These are phyloP conservation scores for Magnaporthiopsis poae DNA, from an alignment of 2,329 filamentous ascomycete species.

Conservation along the genomic window DNA sequence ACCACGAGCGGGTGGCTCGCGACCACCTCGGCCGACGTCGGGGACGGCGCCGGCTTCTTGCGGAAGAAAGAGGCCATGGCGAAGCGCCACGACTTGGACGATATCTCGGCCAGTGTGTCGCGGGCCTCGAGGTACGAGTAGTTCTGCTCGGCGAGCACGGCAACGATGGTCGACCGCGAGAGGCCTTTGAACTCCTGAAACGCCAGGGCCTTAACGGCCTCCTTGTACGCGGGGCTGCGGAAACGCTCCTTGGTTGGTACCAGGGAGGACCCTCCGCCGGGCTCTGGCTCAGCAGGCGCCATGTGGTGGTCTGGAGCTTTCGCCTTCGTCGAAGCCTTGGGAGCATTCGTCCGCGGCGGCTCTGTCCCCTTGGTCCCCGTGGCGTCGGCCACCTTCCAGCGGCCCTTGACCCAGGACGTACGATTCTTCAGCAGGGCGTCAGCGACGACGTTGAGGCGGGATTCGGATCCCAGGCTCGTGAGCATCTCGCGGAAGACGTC, in stretches of 20 bases:
- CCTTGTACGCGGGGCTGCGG: conserved; percentile 55
- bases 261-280: conserved; percentile 8
- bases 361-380: conserved; percentile 15
- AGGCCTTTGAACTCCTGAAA: conserved; percentile 69
- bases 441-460: conserved; percentile 64
- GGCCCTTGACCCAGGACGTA: conserved; percentile 59
- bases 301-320: neutral
- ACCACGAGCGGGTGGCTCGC: conserved; percentile 53
- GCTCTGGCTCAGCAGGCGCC: neutral
- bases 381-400: conserved; percentile 42
- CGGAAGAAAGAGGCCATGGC: conserved; percentile 63
- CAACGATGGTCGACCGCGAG: conserved; percentile 63
- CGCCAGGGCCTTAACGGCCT: conserved; percentile 57
- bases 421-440: conserved; percentile 67
- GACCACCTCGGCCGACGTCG: conserved; percentile 33
- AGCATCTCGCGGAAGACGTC: conserved; percentile 80
- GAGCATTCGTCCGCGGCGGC: neutral
- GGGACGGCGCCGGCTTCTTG: conserved; percentile 30
- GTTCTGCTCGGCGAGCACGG: conserved; percentile 71
- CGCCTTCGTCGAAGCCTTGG: neutral
- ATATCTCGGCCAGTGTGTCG: conserved; percentile 57
- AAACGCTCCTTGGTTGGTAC: conserved; percentile 57
- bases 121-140: conserved; percentile 66
- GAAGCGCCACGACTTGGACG: conserved; percentile 68
- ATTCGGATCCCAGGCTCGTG: conserved; percentile 63